Conservation (phyloP, 768 basidiomycete species). For the Phlegmacium glaucopus region DNA sequence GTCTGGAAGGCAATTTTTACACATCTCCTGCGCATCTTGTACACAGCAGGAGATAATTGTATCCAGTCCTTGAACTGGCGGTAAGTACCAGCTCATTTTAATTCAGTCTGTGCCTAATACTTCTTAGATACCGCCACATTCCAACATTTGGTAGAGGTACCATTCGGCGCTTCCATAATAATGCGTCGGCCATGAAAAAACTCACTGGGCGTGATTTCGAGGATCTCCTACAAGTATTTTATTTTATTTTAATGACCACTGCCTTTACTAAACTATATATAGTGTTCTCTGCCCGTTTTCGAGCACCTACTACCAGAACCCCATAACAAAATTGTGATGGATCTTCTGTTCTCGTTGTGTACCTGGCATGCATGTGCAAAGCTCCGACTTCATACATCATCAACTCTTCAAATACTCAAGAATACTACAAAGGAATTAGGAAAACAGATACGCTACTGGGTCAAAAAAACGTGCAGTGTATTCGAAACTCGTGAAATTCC, state of each 20-base stretch:
- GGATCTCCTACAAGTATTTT: slow-evolving; percentile 33
- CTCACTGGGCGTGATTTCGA: slow-evolving; percentile 33
- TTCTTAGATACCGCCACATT: slow-evolving; percentile 17
- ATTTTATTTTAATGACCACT: background rate
- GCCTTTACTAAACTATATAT: background rate
- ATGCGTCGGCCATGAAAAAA: slow-evolving; percentile 29
- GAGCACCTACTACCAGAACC: slow-evolving; percentile 30
- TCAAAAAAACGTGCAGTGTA: slow-evolving; percentile 4
- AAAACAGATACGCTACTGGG: slow-evolving; percentile 5
- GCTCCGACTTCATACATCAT: slow-evolving; percentile 29
- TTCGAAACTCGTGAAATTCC: slow-evolving; percentile 3
- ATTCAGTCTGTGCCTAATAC: background rate
- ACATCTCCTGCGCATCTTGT: slow-evolving; percentile 28
- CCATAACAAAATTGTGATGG: slow-evolving; percentile 20
- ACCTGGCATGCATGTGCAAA: slow-evolving; percentile 34
- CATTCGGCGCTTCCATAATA: slow-evolving; percentile 27
- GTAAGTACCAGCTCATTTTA: slow-evolving; percentile 10
- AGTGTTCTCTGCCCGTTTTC: slow-evolving; percentile 30
- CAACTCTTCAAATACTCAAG: slow-evolving; percentile 24
- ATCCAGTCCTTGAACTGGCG: slow-evolving; percentile 21
- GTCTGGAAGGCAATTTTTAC: slow-evolving; percentile 29
- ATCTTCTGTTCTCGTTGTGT: slow-evolving; percentile 24
- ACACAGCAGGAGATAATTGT: slow-evolving; percentile 11
- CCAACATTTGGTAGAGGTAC: slow-evolving; percentile 22
- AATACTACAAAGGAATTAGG: slow-evolving; percentile 9